These are phyloP conservation scores for Cystoisospora suis DNA, from an alignment of 169 alveolate genomes.

Conservation along the genomic window DNA sequence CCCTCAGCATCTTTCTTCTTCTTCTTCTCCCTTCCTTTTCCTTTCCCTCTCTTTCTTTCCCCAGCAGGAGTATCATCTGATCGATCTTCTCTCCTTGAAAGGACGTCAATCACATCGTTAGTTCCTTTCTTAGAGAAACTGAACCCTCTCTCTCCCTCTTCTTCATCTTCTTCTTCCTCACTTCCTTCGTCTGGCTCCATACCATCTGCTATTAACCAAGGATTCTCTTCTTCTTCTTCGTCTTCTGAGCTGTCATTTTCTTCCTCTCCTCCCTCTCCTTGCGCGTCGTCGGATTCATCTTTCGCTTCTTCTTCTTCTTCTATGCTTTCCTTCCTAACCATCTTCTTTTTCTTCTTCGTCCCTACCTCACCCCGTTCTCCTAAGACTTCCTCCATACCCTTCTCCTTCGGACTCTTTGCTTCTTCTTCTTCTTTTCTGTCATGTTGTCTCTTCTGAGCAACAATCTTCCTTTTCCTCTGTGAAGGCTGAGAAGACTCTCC, in stretches of 20 bases:
- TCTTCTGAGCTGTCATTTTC: background rate
- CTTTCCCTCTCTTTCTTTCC: background rate
- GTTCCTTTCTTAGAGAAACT: no score
- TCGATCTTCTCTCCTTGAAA: no score
- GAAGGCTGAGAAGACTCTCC: no score
- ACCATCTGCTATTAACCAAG: background rate
- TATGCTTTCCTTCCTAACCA: background rate
- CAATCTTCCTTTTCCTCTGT: background rate
- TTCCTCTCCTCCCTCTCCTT: background rate
- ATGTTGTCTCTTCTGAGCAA: background rate
- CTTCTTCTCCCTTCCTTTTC: background rate
- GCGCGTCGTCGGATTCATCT: background rate
- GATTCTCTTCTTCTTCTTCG: background rate
- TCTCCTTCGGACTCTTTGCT: background rate
- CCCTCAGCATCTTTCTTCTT: background rate
- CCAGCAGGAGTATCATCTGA: no score
- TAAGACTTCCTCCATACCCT: background rate
- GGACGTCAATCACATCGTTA: no score
- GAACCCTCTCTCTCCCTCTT: background rate
- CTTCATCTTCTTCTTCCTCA: background rate
- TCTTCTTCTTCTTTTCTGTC: background rate
- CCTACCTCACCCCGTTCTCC: background rate
- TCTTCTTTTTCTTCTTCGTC: background rate
- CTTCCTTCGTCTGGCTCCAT: background rate
- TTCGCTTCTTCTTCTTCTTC: background rate